These are phyloP conservation scores for Aleurites moluccanus DNA, from an alignment of 441 rosid genomes.

Conservation along the genomic window DNA sequence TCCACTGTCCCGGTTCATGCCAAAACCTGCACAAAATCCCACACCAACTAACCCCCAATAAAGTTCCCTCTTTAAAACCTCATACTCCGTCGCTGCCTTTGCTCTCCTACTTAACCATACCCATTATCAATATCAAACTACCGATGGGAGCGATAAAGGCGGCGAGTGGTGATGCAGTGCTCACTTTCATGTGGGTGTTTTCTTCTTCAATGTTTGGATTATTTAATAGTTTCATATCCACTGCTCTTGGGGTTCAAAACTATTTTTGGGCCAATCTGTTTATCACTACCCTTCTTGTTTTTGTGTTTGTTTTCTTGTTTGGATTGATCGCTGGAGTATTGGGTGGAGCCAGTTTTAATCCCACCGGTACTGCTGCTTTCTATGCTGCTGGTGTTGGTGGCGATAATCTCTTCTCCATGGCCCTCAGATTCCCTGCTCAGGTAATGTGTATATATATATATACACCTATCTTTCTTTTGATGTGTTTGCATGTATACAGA, in stretches of 20 bases:
- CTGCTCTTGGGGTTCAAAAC: slow-evolving; percentile 48
- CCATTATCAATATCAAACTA: not conserved
- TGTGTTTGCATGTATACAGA: not conserved
- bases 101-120: too few relatives aligned
- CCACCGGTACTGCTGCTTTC: slow-evolving; percentile 71
- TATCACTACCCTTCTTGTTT: slow-evolving; percentile 53
- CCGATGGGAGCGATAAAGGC: slow-evolving; percentile 61
- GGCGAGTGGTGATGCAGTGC: slow-evolving; percentile 63
- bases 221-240: slow-evolving; percentile 50
- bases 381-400: slow-evolving; percentile 73
- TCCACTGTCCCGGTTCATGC: not conserved
- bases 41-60: not conserved
- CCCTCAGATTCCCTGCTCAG: slow-evolving; percentile 89
- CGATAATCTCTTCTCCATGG: slow-evolving; percentile 79
- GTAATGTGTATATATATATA: slow-evolving; percentile 22
- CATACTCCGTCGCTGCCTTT: not conserved
- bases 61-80: not conserved
- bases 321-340: slow-evolving; percentile 46
- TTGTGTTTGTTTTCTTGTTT: slow-evolving; percentile 57
- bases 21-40: not conserved
- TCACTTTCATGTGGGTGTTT: slow-evolving; percentile 77
- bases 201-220: slow-evolving; percentile 68
- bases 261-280: slow-evolving; percentile 48
- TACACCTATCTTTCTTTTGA: not conserved
- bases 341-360: slow-evolving; percentile 92